These are phyloP conservation scores for Albophoma yamanashiensis DNA, from an alignment of 2,329 filamentous ascomycete species.

Conservation along the genomic window DNA sequence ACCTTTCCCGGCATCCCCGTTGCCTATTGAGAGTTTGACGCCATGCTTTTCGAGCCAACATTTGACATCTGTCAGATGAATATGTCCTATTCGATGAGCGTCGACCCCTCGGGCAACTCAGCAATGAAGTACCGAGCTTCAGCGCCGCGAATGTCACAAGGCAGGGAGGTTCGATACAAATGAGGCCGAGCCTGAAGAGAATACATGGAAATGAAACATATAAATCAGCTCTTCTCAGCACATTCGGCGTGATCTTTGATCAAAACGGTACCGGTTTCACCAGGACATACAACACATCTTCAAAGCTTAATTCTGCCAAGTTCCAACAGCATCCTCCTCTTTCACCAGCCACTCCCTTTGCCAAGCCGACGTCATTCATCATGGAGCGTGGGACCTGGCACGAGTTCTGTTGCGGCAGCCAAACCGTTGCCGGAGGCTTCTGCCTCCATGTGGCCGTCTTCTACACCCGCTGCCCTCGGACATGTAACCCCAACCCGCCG, in stretches of 20 bases:
- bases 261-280: not conserved
- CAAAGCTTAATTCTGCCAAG: not conserved
- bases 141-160: not conserved
- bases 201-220: not conserved
- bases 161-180: not conserved
- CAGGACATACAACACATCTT: not conserved
- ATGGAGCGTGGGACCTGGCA: slow-evolving; percentile 2
- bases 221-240: not conserved
- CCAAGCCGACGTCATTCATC: not conserved
- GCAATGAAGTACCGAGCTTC: not conserved
- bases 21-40: not conserved
- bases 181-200: not conserved
- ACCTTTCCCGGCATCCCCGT: not conserved
- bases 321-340: no score
- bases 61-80: not conserved
- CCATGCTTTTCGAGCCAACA: not conserved
- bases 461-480: not conserved
- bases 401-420: slow-evolving; percentile 5
- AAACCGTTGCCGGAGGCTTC: not conserved
- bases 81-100: not conserved
- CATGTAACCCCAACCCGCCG: not conserved
- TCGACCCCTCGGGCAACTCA: not conserved
- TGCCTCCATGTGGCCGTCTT: slow-evolving; percentile 1
- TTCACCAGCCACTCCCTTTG: not conserved
- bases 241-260: not conserved